Conservation (phyloP, 768 basidiomycete genomes). For the Trametes maxima region DNA sequence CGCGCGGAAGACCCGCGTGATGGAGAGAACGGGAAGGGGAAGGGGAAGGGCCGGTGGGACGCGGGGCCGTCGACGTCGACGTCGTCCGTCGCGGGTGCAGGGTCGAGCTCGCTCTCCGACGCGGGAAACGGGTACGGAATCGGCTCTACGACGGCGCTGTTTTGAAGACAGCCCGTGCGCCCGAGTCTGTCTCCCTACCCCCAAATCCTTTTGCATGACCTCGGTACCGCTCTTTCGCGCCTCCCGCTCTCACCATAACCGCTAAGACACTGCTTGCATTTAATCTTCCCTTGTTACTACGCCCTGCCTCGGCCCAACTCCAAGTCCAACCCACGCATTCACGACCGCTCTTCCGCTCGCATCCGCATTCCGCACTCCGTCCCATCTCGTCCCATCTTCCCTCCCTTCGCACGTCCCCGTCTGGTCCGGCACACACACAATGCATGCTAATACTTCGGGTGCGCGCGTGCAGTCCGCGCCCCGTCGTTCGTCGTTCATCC, state of each 20-base stretch:
- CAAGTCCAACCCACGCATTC: constrained; percentile 7
- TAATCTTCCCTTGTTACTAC: constrained; percentile 1
- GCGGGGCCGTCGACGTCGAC: constrained; percentile 1
- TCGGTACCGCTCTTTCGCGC: not conserved
- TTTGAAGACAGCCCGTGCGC: constrained; percentile 6
- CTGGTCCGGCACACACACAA: constrained; percentile 3
- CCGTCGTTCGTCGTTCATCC: not conserved
- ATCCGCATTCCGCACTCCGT: not conserved
- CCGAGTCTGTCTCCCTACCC: not conserved
- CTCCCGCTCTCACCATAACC: not conserved
- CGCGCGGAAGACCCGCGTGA: constrained; percentile 19
- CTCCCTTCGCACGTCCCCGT: not conserved
- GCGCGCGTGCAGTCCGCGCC: not conserved
- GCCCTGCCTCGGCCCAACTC: not conserved
- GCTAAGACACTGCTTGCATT: constrained; percentile 16
- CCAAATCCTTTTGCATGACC: constrained; percentile 2
- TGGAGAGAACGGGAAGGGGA: constrained; percentile 24
- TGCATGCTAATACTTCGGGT: not conserved
- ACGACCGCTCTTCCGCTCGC: not conserved
- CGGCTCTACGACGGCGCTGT: constrained; percentile 21
- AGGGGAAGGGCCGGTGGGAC: constrained; percentile 28
- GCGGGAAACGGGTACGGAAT: constrained; percentile 16
- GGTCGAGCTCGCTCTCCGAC: constrained; percentile 5
- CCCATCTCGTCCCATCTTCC: no score
- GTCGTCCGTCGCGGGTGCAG: constrained; percentile 1